A percentile compares a stretch with the other conserved stretches of the same genome.
phyloP scores from a whole-genome alignment of 306 rosid species.

The Cucurbita ficifolia region DNA sequence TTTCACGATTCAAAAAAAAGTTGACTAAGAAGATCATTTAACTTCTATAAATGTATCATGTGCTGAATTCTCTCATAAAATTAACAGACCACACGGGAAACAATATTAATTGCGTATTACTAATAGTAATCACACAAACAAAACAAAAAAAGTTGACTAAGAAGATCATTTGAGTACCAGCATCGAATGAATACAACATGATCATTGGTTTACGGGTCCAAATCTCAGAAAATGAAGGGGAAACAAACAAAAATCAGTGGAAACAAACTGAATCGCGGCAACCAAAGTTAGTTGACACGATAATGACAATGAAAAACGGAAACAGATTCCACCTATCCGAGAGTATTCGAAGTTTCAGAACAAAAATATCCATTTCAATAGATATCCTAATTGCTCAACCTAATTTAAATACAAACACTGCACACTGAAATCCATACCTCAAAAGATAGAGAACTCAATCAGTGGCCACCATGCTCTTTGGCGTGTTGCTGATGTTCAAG shows the following conservation, averaged over 20 bases:
- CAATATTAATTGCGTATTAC: neutral
- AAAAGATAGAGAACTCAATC: conserved; percentile 2
- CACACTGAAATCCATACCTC: neutral
- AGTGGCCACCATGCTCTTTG: conserved; percentile 46
- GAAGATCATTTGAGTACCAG: neutral
- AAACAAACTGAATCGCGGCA: neutral
- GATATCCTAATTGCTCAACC: neutral
- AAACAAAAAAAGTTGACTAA: neutral
- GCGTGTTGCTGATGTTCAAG: conserved; percentile 54
- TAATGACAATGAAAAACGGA: neutral
- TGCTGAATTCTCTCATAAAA: neutral
- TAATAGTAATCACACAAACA: neutral
- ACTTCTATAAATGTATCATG: neutral
- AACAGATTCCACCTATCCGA: neutral
- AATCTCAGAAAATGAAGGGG: neutral
- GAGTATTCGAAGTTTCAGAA: neutral
- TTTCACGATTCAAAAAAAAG: neutral
- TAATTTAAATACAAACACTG: neutral
- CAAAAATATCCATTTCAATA: neutral
- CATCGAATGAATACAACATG: neutral
- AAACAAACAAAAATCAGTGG: neutral
- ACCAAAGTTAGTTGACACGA: neutral
- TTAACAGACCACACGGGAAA: neutral
- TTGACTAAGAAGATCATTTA: too few relatives aligned
- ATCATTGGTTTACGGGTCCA: neutral